These are phyloP conservation scores for Pecoramyces ruminantium DNA, from an alignment of 192 early-diverging fungal genomes.

Conservation along the genomic window DNA sequence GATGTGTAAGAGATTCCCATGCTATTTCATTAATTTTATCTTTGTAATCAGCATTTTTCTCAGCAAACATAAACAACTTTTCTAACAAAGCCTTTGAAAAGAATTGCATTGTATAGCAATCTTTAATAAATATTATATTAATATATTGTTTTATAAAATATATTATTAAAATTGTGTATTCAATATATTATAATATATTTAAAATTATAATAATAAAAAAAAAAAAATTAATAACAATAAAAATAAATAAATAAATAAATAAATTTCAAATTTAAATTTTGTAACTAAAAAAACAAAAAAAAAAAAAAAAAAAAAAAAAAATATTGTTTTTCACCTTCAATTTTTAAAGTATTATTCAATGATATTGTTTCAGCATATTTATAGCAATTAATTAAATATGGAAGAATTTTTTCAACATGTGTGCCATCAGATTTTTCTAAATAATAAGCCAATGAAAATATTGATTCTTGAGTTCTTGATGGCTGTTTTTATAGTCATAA, in stretches of 20 bases:
- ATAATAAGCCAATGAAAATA: background rate
- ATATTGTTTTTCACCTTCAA: background rate
- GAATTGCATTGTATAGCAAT: background rate
- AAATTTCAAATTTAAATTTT: too few species aligned
- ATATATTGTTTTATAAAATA: too few species aligned
- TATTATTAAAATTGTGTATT: too few species aligned
- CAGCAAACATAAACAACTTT: background rate
- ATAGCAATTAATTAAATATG: background rate
- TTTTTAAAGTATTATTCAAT: background rate
- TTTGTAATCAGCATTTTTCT: background rate
- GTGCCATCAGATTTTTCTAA: background rate
- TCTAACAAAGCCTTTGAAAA: background rate
- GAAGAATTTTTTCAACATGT: background rate
- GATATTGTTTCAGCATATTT: background rate
- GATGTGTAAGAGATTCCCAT: background rate
- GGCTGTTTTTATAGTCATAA: too few species aligned
- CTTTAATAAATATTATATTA: too few species aligned
- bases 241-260: too few species aligned
- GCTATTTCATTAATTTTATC: background rate
- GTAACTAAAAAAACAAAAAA: too few species aligned
- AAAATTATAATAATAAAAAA: too few species aligned
- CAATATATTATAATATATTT: too few species aligned
- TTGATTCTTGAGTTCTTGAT: background rate
- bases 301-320: too few species aligned
- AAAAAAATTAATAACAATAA: too few species aligned